These are phyloP conservation scores for Cutaneotrichosporon daszewskae DNA, from an alignment of 1,284 basidiomycete species.

Conservation along the genomic window DNA sequence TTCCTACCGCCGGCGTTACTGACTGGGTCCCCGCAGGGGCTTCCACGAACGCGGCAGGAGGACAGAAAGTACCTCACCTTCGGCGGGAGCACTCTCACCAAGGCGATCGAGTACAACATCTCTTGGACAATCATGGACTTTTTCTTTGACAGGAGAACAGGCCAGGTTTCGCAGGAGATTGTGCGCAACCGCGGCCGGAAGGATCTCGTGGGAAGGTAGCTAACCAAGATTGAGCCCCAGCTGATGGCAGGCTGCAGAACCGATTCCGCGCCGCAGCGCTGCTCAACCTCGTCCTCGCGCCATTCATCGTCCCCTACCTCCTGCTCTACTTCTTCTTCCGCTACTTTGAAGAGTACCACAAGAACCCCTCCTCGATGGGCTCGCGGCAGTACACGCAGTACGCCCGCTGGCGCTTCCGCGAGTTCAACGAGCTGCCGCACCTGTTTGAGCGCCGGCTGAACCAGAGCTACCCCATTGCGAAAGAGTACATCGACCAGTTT, in stretches of 20 bases:
- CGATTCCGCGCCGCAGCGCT: constrained; percentile 95
- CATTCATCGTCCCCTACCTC: constrained; percentile 95
- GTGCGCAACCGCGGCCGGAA: constrained; percentile 73
- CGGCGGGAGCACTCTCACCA: constrained; percentile 58
- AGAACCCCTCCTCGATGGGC: constrained; percentile 91
- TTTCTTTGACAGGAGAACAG: constrained; percentile 79
- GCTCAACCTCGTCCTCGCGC: constrained; percentile 88
- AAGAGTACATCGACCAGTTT: constrained; percentile 94
- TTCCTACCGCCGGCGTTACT: constrained; percentile 30
- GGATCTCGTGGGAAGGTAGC: constrained; percentile 76
- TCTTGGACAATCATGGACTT: constrained; percentile 91
- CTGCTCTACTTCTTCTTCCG: constrained; percentile 98
- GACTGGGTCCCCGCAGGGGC: constrained; percentile 20
- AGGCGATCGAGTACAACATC: constrained; percentile 92
- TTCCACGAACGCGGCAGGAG: constrained; percentile 17
- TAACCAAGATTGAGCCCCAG: neutral
- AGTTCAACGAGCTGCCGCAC: constrained; percentile 97
- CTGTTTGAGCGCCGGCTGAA: constrained; percentile 80
- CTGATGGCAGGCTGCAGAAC: constrained; percentile 59
- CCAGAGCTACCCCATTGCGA: constrained; percentile 80
- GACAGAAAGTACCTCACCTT: constrained; percentile 36
- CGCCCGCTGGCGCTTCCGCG: constrained; percentile 97
- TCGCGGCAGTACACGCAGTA: constrained; percentile 88
- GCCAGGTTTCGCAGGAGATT: constrained; percentile 84
- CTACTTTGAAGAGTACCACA: constrained; percentile 99